phyloP scores from a whole-genome alignment of 2,329 filamentous ascomycete genomes.

The Berkeleyomyces basicola region DNA sequence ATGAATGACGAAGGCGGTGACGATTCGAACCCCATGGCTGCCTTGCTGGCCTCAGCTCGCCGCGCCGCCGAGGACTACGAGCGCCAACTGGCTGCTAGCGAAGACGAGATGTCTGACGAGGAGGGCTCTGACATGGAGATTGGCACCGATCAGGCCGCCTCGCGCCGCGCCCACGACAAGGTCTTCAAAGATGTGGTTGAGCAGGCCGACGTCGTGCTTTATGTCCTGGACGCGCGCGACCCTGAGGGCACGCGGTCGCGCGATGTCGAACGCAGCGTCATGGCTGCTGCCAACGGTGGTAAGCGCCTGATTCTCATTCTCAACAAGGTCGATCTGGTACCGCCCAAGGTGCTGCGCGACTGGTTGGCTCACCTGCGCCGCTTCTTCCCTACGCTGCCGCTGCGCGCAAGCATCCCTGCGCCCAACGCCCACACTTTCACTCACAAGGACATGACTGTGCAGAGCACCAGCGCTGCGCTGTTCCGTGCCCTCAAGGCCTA shows the following conservation, averaged over 20 bases:
- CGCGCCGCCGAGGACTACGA: constrained; percentile 64
- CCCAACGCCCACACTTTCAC: constrained; percentile 83
- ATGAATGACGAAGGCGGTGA: constrained; percentile 44
- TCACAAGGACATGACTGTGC: constrained; percentile 74
- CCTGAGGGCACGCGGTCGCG: constrained; percentile 80
- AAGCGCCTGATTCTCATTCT: constrained; percentile 83
- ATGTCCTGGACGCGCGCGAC: constrained; percentile 83
- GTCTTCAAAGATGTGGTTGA: constrained; percentile 89
- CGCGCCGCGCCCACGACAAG: constrained; percentile 82
- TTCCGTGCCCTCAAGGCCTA: constrained; percentile 85
- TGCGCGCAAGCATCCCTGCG: constrained; percentile 67
- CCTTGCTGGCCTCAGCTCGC: constrained; percentile 69
- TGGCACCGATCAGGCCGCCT: constrained; percentile 39
- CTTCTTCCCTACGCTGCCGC: constrained; percentile 80
- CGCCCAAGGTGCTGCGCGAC: constrained; percentile 60
- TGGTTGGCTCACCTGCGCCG: constrained; percentile 75
- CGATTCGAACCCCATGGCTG: constrained; percentile 74
- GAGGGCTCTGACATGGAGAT: constrained; percentile 36
- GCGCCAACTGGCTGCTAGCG: constrained; percentile 41
- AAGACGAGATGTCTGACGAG: constrained; percentile 38
- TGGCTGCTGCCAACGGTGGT: constrained; percentile 67
- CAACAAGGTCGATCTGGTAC: constrained; percentile 91
- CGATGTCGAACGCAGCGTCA: constrained; percentile 78
- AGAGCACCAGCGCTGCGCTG: constrained; percentile 68
- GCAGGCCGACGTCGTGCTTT: constrained; percentile 76